phyloP scores from a whole-genome alignment of 306 rosid species.

The Fagus crenata region DNA sequence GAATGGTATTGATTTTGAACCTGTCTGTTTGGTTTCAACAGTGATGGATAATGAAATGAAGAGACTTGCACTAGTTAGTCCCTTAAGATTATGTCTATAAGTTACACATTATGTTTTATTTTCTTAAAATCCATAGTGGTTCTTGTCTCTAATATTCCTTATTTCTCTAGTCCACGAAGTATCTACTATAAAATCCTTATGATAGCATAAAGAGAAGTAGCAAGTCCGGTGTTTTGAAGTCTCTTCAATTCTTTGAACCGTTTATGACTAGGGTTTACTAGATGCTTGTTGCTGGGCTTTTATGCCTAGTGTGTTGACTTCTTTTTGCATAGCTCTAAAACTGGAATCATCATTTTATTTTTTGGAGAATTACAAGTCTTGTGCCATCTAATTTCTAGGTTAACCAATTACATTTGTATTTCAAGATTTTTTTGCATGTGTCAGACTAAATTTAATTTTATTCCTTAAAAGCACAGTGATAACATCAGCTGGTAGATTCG shows the following conservation, averaged over 20 bases:
- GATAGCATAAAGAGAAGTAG: neutral
- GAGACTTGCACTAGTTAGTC: neutral
- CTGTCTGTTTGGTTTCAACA: conserved; percentile 22
- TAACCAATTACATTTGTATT: neutral
- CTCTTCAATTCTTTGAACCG: neutral
- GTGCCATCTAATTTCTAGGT: neutral
- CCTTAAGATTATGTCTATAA: neutral
- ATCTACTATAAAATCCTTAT: neutral
- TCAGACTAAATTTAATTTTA: neutral
- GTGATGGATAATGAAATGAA: conserved; percentile 14
- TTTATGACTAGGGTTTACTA: neutral
- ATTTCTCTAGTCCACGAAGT: too few relatives aligned
- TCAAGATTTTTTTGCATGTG: neutral
- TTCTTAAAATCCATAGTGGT: too few relatives aligned
- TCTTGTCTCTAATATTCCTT: too few relatives aligned
- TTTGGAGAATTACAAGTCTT: neutral
- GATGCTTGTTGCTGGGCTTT: neutral
- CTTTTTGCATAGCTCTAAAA: neutral
- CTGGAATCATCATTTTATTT: neutral
- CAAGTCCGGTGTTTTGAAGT: neutral
- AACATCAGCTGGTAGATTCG: neutral
- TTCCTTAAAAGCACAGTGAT: neutral
- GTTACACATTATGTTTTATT: too few relatives aligned
- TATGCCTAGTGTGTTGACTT: neutral
- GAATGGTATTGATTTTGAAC: conserved; percentile 56